A percentile compares a stretch with the other conserved stretches of the same genome.
phyloP scores from a whole-genome alignment of 164 flowering plant species.

The Sedum album region DNA sequence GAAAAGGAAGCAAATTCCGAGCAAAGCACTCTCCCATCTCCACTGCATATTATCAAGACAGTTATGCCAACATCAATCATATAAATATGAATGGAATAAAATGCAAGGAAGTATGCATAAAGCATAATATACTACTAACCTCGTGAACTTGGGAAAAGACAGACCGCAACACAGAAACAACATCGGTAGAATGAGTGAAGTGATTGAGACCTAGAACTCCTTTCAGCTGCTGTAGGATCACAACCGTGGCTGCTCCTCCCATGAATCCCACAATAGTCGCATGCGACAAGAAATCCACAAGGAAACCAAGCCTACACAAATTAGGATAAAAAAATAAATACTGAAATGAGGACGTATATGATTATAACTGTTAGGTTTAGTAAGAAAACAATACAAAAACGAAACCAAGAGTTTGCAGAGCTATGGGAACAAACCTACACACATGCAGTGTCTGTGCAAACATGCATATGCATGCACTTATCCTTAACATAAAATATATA shows the following conservation, averaged over 20 bases:
- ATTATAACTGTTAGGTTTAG: neutral
- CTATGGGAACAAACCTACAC: neutral
- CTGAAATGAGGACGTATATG: neutral
- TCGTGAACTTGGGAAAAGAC: slow-evolving; percentile 65
- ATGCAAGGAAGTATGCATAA: too few species aligned
- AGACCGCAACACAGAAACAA: slow-evolving; percentile 75
- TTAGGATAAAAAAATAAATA: neutral
- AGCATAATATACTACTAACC: slow-evolving; percentile 50
- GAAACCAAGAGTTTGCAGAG: slow-evolving; percentile 1
- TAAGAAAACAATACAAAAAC: neutral
- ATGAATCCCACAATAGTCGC: slow-evolving; percentile 96
- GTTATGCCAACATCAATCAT: neutral
- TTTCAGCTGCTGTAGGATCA: slow-evolving; percentile 82
- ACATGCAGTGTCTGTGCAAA: neutral
- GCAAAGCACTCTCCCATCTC: slow-evolving; percentile 91
- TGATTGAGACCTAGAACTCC: slow-evolving; percentile 71
- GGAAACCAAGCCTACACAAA: slow-evolving; percentile 70
- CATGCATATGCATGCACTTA: neutral
- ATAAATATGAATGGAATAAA: neutral
- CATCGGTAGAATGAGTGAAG: slow-evolving; percentile 70
- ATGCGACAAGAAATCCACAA: slow-evolving; percentile 94
- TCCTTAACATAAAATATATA: neutral
- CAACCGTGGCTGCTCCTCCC: slow-evolving; percentile 97
- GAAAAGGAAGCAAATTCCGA: slow-evolving; percentile 80
- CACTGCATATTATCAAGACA: slow-evolving; percentile 52